Conservation (phyloP, 768 basidiomycete species). For the Tylopilus cervinicoccineus region DNA sequence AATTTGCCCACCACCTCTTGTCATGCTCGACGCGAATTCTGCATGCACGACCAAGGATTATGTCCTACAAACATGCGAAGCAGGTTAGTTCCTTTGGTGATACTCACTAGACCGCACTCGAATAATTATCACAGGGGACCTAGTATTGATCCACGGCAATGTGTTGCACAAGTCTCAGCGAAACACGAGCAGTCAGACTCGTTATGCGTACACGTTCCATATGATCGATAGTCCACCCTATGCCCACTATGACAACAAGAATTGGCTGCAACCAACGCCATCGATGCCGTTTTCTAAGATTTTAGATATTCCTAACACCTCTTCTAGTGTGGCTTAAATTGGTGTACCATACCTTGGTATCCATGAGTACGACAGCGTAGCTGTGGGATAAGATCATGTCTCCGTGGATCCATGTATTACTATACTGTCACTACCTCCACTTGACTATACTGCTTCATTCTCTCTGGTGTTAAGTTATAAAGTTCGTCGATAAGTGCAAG, state of each 20-base stretch:
- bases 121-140: slow-evolving; percentile 52
- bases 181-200: slow-evolving; percentile 74
- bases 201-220: slow-evolving; percentile 95
- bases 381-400: neutral
- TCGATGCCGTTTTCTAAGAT: slow-evolving; percentile 78
- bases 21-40: slow-evolving; percentile 4
- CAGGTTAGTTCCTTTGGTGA: slow-evolving; percentile 42
- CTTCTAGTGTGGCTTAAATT: neutral
- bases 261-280: slow-evolving; percentile 90
- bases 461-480: slow-evolving; percentile 40
- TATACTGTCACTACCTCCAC: slow-evolving; percentile 19
- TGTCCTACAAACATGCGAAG: slow-evolving; percentile 65
- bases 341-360: neutral
- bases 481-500: slow-evolving; percentile 64
- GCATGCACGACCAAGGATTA: slow-evolving; percentile 41
- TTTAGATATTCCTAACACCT: slow-evolving; percentile 30
- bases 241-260: slow-evolving; percentile 82
- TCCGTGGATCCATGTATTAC: neutral
- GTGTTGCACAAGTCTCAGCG: slow-evolving; percentile 91
- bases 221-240: slow-evolving; percentile 79
- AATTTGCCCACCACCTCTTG: slow-evolving; percentile 36
- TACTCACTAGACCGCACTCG: neutral
- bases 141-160: slow-evolving; percentile 91
- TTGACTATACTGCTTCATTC: slow-evolving; percentile 27
- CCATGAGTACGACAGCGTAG: neutral